Base-by-base conservation (phyloP, 306 rosid species). In the Quercus engelmannii region DNA sequence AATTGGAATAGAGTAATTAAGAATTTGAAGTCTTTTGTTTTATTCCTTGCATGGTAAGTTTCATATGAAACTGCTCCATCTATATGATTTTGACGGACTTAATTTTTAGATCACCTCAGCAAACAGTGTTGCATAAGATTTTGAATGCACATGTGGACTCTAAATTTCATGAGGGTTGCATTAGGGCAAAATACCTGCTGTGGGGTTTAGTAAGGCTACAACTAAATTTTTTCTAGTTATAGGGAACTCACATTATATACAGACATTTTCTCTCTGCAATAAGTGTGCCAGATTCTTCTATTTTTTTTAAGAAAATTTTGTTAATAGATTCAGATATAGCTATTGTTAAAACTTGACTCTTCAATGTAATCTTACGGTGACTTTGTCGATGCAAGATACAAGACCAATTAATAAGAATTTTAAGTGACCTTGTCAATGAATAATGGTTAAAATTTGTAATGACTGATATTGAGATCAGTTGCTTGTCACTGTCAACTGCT, bases 401-500 rank as follows among this genome's bases (percentile, higher is more conserved):
- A n/a, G 72, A 67, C 43, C 5, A 35, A 31, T 67, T 67, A 10
- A 35, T 31, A 17, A 15, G 15, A 33, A 19, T 33, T 67, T 67
- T 10, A 33, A 31, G 14, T 8, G 43, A 33, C 15, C 25, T 33
- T 31, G 51, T 67, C 25, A 67, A 67, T 49, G 10, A 64, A 67
- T 67, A 12, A 33, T 17, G 51, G 25, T 67, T 67, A 67, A 64
- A 67, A 1, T 67, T 67, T 18, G 25, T 67, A 8, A 33, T 67
- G 33, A 61, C 52, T 63, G 61, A 71, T 9, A 3, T 43, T 76
- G 63, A 72, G 73, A 19, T 62, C 38, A 30, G 62, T 17, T 67
- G 79, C 19, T 43, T 69, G 15, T 73, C 49, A 13, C 71, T 70
- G 35, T 83, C 78, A 81, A 76, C 69, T 59, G 19, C 33, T 85